Percentiles rank a stretch among this genome's conserved stretches.
Evolutionary conservation across 2,329 filamentous ascomycete genomes (phyloP).

Genomic region (Sarocladiaceae sp.): DNA sequence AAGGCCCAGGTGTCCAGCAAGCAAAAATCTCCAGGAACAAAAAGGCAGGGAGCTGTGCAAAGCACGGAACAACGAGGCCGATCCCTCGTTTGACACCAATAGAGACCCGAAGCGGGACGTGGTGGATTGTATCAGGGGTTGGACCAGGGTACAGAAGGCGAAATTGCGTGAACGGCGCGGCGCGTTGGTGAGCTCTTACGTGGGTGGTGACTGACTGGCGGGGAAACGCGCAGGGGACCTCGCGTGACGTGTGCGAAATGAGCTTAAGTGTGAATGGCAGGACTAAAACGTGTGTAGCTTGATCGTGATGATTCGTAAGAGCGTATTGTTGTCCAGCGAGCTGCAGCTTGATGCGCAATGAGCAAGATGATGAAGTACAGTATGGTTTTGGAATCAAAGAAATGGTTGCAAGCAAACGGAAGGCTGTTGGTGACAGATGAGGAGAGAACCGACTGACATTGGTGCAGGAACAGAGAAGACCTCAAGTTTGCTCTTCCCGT

Average conservation of each 20-base stretch:
- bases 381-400: no score
- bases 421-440: no score
- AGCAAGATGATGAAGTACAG: not conserved
- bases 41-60: not conserved
- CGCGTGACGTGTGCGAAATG: not conserved
- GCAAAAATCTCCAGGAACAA: not conserved
- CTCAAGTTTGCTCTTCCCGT: not conserved
- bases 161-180: constrained; percentile 9
- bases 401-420: no score
- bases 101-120: constrained; percentile 4
- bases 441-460: no score
- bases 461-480: not conserved
- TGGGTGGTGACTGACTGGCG: not conserved
- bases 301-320: no score
- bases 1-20: not conserved
- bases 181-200: not conserved
- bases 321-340: no score
- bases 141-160: not conserved
- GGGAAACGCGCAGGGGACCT: not conserved
- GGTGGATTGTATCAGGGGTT: constrained; percentile 8
- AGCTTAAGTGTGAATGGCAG: no score
- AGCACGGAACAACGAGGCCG: not conserved
- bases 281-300: no score
- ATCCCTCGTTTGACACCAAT: not conserved
- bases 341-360: no score